Evolutionary conservation across 1,284 basidiomycete genomes (phyloP), one percentile per base, ranked within the genome.

Genomic region (Ceratobasidium sp.): DNA sequence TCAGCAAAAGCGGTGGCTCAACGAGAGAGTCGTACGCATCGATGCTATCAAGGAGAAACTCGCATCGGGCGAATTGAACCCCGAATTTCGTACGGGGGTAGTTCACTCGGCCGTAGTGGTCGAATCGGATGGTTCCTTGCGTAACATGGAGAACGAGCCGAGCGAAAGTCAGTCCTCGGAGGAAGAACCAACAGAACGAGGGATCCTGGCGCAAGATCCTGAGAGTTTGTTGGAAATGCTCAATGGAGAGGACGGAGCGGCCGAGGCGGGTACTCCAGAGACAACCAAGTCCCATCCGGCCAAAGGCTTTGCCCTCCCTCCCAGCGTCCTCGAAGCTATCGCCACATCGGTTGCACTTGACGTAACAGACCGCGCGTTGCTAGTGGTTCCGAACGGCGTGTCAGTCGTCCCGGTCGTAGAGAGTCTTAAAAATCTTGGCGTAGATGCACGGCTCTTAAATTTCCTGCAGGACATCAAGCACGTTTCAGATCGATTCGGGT

Each of bases 281-380:
- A 43, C 25, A 12, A 42, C 29, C n/a, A 40, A 4, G 34, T 35
- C n/a, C 4, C 34, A 6, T 17, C 55, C 32, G n/a, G 2, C 38
- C 15, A 13, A 20, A 5, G 1, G 22, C 10, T 2, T 45, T 42
- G 25, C 53, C 6, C 31, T 55, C 4, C 52, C 64, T 42, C 64
- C 64, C 3, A 67, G 81, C 71, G 77, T 82, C 27, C 75, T 92
- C 73, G 90, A 92, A 76, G 86, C 87, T 1, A 82, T 92, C 54
- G 89, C 87, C 7, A 83, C 85, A 17, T 80, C 82, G 1, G 89
- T 92, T 75, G 90, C 89, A 12, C 75, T 90, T 34, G 88, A 91
- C 71, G 90, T 92, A 17, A 86, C 88, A 20, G 82, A 82, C 34
- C 75, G 86, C 20, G 90, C 85, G 20, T 79, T 92, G 27, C 79